phyloP scores from a whole-genome alignment of 2,329 filamentous ascomycete species.

The Aciculosporium take region DNA sequence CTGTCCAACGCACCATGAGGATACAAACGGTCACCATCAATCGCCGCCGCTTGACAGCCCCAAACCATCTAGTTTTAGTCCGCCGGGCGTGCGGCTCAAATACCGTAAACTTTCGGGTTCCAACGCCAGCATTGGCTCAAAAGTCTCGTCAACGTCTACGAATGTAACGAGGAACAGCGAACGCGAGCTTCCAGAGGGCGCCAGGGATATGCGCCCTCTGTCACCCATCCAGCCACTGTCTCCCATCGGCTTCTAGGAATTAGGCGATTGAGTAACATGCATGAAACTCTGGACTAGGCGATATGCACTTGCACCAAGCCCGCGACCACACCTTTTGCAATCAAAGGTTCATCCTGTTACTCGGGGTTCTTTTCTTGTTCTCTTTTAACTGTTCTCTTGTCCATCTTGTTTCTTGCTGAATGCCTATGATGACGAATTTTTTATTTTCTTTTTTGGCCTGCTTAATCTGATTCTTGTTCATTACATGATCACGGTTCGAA shows the following conservation, averaged over 20 bases:
- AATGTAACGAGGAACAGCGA: conserved; percentile 32
- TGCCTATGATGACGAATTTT: conserved; percentile 2
- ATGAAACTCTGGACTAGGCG: conserved; percentile 1
- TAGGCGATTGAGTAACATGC: not conserved
- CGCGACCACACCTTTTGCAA: conserved; percentile 4
- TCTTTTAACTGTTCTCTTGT: not conserved
- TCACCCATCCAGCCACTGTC: conserved; percentile 55
- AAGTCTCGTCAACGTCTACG: conserved; percentile 28
- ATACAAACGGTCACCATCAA: conserved; percentile 8
- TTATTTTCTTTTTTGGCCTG: not conserved
- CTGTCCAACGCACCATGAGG: conserved; percentile 13
- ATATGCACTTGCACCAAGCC: conserved; percentile 2
- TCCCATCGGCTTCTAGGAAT: conserved; percentile 39
- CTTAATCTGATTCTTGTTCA: not conserved
- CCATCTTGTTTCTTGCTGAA: conserved; percentile 1
- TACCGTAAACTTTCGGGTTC: conserved; percentile 24
- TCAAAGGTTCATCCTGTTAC: not conserved
- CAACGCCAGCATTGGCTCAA: conserved; percentile 30
- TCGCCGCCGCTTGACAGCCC: conserved; percentile 57
- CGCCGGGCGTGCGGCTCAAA: conserved; percentile 27
- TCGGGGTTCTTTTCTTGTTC: not conserved
- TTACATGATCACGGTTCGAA: not conserved
- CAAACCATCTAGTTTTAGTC: conserved; percentile 29
- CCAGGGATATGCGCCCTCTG: conserved; percentile 36
- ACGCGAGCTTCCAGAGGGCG: conserved; percentile 14